Percentiles rank a stretch among this genome's conserved stretches.
Conservation (phyloP, 2,329 filamentous ascomycete species). For the Exophiala mesophila region DNA sequence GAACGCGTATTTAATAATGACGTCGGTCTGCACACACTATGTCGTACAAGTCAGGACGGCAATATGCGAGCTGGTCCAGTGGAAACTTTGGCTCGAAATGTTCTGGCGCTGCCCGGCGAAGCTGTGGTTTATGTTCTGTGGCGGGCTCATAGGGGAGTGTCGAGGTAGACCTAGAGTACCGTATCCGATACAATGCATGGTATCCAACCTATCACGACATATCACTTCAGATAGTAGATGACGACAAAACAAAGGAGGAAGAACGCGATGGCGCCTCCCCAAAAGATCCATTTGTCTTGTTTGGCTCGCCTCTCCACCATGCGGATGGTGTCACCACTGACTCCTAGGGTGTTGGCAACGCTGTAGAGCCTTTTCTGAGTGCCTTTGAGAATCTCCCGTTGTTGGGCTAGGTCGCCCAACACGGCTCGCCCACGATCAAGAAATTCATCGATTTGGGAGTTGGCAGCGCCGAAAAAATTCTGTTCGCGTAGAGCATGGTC, state of each 20-base stretch:
- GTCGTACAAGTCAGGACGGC: too few relatives aligned
- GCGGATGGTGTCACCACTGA: slow-evolving; percentile 92
- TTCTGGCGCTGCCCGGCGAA: too few relatives aligned
- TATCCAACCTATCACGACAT: too few relatives aligned
- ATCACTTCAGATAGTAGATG: slow-evolving; percentile 70
- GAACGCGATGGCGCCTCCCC: slow-evolving; percentile 78
- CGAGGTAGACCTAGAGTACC: too few relatives aligned
- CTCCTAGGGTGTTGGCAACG: slow-evolving; percentile 86
- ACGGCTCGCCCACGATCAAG: slow-evolving; percentile 87
- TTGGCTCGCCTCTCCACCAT: slow-evolving; percentile 90
- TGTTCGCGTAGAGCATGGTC: slow-evolving; percentile 83
- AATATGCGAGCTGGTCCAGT: too few relatives aligned
- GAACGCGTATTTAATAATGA: too few relatives aligned
- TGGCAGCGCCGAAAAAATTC: slow-evolving; percentile 75
- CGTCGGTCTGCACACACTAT: too few relatives aligned
- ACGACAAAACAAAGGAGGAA: slow-evolving; percentile 90
- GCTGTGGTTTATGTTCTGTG: too few relatives aligned
- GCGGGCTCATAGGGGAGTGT: too few relatives aligned
- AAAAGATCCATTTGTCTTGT: slow-evolving; percentile 98
- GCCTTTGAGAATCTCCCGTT: slow-evolving; percentile 90
- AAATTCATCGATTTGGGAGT: slow-evolving; percentile 86
- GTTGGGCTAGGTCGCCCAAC: slow-evolving; percentile 78
- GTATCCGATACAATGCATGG: too few relatives aligned
- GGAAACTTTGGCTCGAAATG: too few relatives aligned
- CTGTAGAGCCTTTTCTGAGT: slow-evolving; percentile 88